Evolutionary conservation across 441 rosid genomes (phyloP).

Genomic region (Eutrema salsugineum): DNA sequence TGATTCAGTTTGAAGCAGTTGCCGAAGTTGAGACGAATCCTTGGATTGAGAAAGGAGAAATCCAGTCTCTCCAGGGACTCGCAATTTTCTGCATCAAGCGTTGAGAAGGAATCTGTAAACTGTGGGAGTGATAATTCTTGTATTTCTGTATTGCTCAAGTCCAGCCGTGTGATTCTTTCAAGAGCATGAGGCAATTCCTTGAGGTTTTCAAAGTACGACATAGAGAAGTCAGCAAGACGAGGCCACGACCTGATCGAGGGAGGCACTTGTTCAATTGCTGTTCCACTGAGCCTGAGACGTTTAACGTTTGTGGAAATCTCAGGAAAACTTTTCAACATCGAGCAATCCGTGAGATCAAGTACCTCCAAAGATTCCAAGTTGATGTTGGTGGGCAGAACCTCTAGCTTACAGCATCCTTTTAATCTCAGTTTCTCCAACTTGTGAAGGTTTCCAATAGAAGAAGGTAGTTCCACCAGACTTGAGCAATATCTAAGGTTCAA

Average conservation of each 20-base stretch:
- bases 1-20: conserved; percentile 6
- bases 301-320: no score
- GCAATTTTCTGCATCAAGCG: background rate
- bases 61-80: background rate
- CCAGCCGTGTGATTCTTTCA: background rate
- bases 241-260: no score
- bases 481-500: background rate
- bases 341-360: background rate
- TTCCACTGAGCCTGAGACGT: no score
- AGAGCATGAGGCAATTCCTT: background rate
- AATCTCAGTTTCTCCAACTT: background rate
- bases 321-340: no score
- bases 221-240: no score
- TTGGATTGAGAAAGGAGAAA: background rate
- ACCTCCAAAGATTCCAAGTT: background rate
- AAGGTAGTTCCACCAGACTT: background rate
- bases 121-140: background rate
- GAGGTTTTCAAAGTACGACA: background rate
- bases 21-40: background rate
- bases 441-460: background rate
- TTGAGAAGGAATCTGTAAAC: background rate
- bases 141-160: background rate
- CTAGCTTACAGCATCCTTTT: background rate
- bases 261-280: no score
- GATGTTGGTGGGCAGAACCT: background rate